Conservation (phyloP, 441 rosid species). For the Populus trichocarpa region DNA sequence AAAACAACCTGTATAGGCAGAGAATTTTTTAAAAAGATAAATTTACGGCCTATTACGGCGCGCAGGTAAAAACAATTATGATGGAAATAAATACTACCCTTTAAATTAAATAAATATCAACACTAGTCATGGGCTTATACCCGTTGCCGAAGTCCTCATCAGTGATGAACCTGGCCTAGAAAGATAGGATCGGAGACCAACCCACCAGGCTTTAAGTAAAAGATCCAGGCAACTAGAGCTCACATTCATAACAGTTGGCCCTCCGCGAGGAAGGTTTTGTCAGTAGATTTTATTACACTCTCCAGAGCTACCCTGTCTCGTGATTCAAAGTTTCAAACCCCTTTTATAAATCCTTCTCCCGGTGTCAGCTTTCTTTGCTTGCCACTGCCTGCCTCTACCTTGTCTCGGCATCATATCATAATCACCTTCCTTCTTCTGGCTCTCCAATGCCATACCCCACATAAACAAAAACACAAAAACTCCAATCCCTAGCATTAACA, state of each 20-base stretch:
- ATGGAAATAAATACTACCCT: no score
- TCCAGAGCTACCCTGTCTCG: slow-evolving; percentile 1
- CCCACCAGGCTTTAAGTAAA: no score
- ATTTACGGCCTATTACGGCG: no score
- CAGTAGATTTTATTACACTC: background rate
- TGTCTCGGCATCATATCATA: background rate
- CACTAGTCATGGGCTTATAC: no score
- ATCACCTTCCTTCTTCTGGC: background rate
- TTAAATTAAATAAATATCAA: no score
- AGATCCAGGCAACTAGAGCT: background rate
- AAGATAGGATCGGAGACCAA: no score
- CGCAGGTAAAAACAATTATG: no score
- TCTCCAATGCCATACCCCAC: background rate
- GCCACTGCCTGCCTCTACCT: background rate
- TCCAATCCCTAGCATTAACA: background rate
- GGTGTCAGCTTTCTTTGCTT: background rate
- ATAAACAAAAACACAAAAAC: background rate
- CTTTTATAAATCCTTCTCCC: background rate
- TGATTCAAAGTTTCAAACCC: slow-evolving; percentile 8
- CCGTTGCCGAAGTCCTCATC: no score
- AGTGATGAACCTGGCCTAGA: no score
- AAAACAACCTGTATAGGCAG: no score
- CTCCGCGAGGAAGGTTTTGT: background rate
- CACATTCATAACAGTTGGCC: background rate
- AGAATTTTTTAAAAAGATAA: no score